Evolutionary conservation across 2,329 filamentous ascomycete species (phyloP), one percentile per base, ranked within the genome.

Genomic region (Chaetothyriales sp.): DNA sequence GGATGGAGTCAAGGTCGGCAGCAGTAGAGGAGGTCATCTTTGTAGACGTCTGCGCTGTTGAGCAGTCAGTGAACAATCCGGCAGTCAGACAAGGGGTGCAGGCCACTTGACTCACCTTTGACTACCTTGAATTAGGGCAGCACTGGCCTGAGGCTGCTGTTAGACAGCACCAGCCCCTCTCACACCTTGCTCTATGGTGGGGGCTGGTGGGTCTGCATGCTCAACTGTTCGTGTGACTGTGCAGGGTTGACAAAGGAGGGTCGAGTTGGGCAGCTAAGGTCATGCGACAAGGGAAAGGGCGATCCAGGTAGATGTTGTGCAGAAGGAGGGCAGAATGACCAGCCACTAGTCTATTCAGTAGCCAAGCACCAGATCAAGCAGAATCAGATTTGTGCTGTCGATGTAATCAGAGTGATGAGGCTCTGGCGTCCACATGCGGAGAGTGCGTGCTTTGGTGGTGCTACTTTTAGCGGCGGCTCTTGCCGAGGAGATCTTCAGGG

Each of bases 11-110:
- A 46, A 22, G 46, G 39, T 49, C 54, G 51, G 18, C 48, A 32
- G 19, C 25, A 8, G 26, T 52, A 51, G 3, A 49, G 18, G 53
- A 48, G 43, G 53, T 44, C 53, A 55, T 57, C 42, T 25, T 47
- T 18, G 28, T n/a, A 26, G 28, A 28, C 9, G 46, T 45, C 20
- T 53, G 22, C n/a, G n/a, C 10, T 15, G 3, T 20, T 26, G 44
- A 28, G 49, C 32, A 44, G 53, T 47, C 51, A 52, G 49, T 49
- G 36, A 45, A 45, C n/a, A 10, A 4, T n/a, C 4, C 19, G n/a
- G 15, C 3, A 15, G 12, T 4, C 10, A 15, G 32, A 39, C 2
- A 12, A 39, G 3, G 8, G 32, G 12, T 39, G 32, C 15, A 15
- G 32, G 32, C 12, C 32, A 5, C 15, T 15, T 39, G 32, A 15